Evolutionary conservation across 768 basidiomycete species (phyloP).

Genomic region (Hortiboletus campestris): DNA sequence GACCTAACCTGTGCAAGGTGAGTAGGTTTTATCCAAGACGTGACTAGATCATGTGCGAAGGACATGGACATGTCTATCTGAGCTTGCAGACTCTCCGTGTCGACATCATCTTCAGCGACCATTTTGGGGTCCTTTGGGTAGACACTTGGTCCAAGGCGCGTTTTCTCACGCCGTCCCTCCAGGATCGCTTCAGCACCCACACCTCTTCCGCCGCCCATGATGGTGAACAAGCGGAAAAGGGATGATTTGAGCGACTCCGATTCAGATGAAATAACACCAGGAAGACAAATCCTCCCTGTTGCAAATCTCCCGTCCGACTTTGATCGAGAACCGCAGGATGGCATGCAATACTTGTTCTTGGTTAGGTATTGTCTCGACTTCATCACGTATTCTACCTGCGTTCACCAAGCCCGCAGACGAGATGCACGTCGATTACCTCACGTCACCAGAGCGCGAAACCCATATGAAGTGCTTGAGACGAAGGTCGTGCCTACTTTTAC

Average conservation of each 20-base stretch:
- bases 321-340: conserved; percentile 62
- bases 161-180: conserved; percentile 21
- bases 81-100: conserved; percentile 71
- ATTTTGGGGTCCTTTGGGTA: conserved; percentile 7
- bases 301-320: conserved; percentile 74
- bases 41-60: conserved; percentile 66
- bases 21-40: conserved; percentile 72
- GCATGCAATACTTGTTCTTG: conserved; percentile 77
- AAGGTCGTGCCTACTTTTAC: conserved; percentile 18
- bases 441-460: conserved; percentile 64
- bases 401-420: conserved; percentile 47
- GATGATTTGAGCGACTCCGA: conserved; percentile 50
- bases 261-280: conserved; percentile 59
- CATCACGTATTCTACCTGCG: not conserved
- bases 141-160: not conserved
- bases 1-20: conserved; percentile 38
- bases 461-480: conserved; percentile 50
- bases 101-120: conserved; percentile 54
- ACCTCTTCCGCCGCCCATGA: conserved; percentile 4
- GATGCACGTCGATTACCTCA: conserved; percentile 67
- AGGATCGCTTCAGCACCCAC: not conserved
- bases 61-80: conserved; percentile 81
- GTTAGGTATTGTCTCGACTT: conserved; percentile 54
- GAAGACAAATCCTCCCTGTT: conserved; percentile 77
- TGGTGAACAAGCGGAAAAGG: conserved; percentile 54